A percentile compares a stretch with the other conserved stretches of the same genome.
Evolutionary conservation across 768 basidiomycete genomes (phyloP).

Genomic region (Auricularia auricula-judae): DNA sequence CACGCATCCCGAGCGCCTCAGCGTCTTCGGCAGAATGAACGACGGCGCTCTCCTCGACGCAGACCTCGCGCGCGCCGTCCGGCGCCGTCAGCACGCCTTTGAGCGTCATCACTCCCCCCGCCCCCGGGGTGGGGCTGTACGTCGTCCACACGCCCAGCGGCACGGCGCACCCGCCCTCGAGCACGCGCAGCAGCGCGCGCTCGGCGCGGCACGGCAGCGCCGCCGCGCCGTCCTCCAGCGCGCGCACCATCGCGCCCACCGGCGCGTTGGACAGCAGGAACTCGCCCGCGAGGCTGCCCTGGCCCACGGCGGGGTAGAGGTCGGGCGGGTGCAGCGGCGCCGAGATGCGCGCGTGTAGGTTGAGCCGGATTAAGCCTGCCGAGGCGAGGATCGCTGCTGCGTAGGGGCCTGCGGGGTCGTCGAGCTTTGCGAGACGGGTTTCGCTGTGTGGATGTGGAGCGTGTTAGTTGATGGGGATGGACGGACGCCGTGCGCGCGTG

Average conservation of each 20-base stretch:
- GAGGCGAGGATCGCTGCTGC: constrained; percentile 79
- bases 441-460: constrained; percentile 39
- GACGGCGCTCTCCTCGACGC: not conserved
- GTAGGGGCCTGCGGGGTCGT: constrained; percentile 69
- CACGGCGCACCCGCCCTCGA: constrained; percentile 96
- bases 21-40: not conserved
- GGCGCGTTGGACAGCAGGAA: constrained; percentile 51
- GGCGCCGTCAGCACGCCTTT: not conserved
- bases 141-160: constrained; percentile 79
- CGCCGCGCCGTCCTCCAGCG: constrained; percentile 49
- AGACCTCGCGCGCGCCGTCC: not conserved
- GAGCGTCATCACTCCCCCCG: not conserved
- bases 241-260: constrained; percentile 57
- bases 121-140: too few relatives aligned
- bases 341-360: constrained; percentile 64
- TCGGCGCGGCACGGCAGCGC: constrained; percentile 73
- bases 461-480: too few relatives aligned
- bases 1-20: not conserved
- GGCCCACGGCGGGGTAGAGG: constrained; percentile 83
- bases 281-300: constrained; percentile 86
- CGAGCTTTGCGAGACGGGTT: constrained; percentile 85
- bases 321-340: constrained; percentile 61
- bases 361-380: constrained; percentile 60
- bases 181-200: constrained; percentile 69
- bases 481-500: too few relatives aligned